Evolutionary conservation across 495 filamentous ascomycete species (phyloP).

Genomic region (Penicillium paxilli): DNA sequence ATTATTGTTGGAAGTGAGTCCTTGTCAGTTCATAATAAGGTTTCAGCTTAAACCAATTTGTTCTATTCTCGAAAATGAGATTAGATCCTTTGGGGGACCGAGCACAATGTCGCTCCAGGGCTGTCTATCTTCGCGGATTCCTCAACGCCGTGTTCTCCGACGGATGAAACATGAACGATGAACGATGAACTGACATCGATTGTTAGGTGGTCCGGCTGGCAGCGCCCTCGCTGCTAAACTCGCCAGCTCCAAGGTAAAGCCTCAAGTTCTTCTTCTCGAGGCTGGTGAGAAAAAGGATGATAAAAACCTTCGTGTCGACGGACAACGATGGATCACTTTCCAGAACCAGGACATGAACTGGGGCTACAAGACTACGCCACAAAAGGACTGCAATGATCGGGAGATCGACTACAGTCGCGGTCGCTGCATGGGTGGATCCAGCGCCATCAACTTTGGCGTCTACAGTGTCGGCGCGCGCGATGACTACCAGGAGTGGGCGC

Average conservation of each 20-base stretch:
- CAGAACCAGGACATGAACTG: slow-evolving; percentile 50
- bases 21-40: slow-evolving; percentile 1
- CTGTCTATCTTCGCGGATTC: no score
- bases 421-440: slow-evolving; percentile 57
- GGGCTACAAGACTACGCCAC: slow-evolving; percentile 56
- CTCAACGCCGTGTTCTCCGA: no score
- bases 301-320: slow-evolving; percentile 42
- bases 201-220: slow-evolving; percentile 52
- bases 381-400: slow-evolving; percentile 43
- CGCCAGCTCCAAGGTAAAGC: slow-evolving; percentile 39
- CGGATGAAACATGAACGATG: no score
- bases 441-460: slow-evolving; percentile 59
- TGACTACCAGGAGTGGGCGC: slow-evolving; percentile 58
- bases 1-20: slow-evolving; percentile 54
- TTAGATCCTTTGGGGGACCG: no score
- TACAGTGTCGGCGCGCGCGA: slow-evolving; percentile 52
- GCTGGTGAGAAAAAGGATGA: slow-evolving; percentile 52
- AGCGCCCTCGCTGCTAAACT: slow-evolving; percentile 44
- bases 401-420: slow-evolving; percentile 56
- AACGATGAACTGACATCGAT: no score
- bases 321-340: slow-evolving; percentile 48
- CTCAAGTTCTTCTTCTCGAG: slow-evolving; percentile 52
- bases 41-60: not conserved
- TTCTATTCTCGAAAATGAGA: not conserved
- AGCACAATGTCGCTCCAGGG: no score